Base-by-base conservation (phyloP, 2,329 filamentous ascomycete genomes). In the Botryotinia globosa region DNA sequence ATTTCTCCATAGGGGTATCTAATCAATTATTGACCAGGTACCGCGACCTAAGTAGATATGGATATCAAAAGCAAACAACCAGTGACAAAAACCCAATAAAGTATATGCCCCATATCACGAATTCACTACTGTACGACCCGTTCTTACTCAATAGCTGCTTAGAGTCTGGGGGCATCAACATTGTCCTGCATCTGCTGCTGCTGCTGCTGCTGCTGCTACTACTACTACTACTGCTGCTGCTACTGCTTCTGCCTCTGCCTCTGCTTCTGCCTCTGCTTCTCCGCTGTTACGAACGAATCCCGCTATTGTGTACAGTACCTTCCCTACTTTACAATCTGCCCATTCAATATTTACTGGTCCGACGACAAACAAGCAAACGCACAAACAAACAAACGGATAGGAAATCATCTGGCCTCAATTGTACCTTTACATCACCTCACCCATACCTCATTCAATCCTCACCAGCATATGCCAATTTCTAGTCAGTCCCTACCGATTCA, bases 11-110 rank as follows among this genome's bases (percentile, higher is more conserved):
- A 64, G n/a, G 61, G n/a, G 61, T 18, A 56, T 56, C 51, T 39
- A 29, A 62, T 42, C 34, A 62, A 29, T 62, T 25, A 18, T 20
- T 34, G 37, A 59, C 56, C 18, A 61, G 58, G 34, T 25, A 25
- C 34, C 34, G 58, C 20, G 14, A 37, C 34, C n/a, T 32, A 45
- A 22, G 20, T 32, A 64, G 61, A 45, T 44, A 44, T n/a, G 34
- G 20, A 45, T 32, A 20, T 44, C 37, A 45, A 64, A 44, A 44
- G 18, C 39, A 63, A 32, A 8, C n/a, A 63, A 32, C 4, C n/a
- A 63, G 61, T 63, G 61, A 63, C 25, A 63, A 44, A 29, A 44
- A 20, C 37, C 61, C 61, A 63, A 63, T 63, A 29, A 63, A 63
- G 37, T 20, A 63, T 63, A 44, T 42, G 37, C 61, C 37, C 61